Conservation (phyloP, 2,329 filamentous ascomycete species). For the Alternaria sp. region DNA sequence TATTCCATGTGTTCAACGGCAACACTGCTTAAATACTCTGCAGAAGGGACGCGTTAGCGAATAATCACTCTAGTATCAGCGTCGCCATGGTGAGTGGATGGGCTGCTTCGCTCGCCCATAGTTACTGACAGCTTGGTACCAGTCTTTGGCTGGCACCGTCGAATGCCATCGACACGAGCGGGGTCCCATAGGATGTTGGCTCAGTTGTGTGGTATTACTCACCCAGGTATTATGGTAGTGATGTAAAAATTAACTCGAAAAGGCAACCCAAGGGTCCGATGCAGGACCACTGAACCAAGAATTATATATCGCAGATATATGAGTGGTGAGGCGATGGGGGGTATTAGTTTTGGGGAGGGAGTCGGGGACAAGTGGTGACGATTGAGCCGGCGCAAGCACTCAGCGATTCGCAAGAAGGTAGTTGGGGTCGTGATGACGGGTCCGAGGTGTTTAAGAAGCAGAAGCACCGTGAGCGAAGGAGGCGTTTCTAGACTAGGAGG, state of each 20-base stretch:
- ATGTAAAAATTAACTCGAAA: conserved; percentile 18
- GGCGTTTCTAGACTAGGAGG: conserved; percentile 47
- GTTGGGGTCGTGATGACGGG: conserved; percentile 37
- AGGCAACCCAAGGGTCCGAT: conserved; percentile 12
- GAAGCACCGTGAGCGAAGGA: conserved; percentile 35
- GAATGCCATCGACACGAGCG: conserved; percentile 16
- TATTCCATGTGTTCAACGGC: conserved; percentile 44
- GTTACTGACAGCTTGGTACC: conserved; percentile 24
- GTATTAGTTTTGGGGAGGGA: conserved; percentile 21
- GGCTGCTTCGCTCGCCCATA: conserved; percentile 11
- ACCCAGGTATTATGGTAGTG: conserved; percentile 20
- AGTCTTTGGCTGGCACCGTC: conserved; percentile 13
- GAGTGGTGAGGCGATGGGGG: conserved; percentile 11
- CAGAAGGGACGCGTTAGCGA: conserved; percentile 10
- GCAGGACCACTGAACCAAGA: conserved; percentile 17
- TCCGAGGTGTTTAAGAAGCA: conserved; percentile 42
- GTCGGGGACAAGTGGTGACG: conserved; percentile 25
- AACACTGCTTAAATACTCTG: conserved; percentile 24
- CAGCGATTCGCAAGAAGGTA: conserved; percentile 41
- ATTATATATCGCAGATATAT: conserved; percentile 17
- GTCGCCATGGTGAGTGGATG: conserved; percentile 16
- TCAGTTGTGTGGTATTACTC: conserved; percentile 5
- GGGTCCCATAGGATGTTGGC: conserved; percentile 3
- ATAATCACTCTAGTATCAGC: conserved; percentile 2
- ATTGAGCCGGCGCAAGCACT: conserved; percentile 42